Evolutionary conservation across 257 asterid genomes (phyloP).

Genomic region (Nicotiana tomentosiformis): DNA sequence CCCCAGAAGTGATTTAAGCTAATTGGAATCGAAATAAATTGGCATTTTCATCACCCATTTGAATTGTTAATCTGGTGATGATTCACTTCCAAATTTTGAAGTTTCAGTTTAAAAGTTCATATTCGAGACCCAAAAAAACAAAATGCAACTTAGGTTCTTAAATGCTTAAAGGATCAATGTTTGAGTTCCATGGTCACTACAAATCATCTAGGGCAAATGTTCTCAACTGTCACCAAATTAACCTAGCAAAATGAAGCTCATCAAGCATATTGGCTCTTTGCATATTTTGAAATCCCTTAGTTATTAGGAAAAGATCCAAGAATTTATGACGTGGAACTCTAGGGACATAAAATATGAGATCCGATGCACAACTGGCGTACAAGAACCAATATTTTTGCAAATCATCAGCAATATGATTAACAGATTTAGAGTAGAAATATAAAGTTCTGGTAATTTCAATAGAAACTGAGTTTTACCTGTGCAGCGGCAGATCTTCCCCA

Average conservation of each 20-base stretch:
- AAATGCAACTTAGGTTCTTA: not conserved
- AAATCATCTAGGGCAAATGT: not conserved
- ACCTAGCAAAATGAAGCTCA: not conserved
- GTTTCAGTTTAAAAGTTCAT: not conserved
- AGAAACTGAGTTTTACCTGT: conserved; percentile 48
- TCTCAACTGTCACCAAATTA: not conserved
- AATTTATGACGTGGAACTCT: not conserved
- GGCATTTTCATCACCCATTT: not conserved
- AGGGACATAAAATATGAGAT: not conserved
- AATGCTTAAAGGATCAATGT: not conserved
- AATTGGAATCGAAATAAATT: not conserved
- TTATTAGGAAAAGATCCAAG: not conserved
- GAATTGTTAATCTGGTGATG: not conserved
- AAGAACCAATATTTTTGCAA: not conserved
- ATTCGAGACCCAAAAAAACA: not conserved
- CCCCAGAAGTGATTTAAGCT: not conserved
- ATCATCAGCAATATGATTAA: not conserved
- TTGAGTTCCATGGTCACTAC: not conserved
- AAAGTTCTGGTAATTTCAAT: not conserved
- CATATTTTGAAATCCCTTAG: not conserved
- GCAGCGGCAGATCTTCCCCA: conserved; percentile 99
- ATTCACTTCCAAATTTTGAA: not conserved
- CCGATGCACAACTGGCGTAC: not conserved
- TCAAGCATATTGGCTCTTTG: not conserved
- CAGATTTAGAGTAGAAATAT: not conserved